Base-by-base conservation (phyloP, 345 rosid genomes). In the Syzygium jambos region DNA sequence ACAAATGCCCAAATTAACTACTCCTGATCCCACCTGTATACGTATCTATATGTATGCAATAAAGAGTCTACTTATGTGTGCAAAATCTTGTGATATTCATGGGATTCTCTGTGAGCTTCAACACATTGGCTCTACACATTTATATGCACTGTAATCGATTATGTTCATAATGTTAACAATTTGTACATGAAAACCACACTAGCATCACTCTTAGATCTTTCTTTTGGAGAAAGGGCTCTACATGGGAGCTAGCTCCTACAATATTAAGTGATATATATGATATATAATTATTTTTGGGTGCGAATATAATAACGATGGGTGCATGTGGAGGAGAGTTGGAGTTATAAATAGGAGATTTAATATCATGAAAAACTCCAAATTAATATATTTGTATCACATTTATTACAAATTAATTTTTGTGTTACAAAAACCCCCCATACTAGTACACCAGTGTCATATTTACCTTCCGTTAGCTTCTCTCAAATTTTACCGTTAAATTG, bases 241-340 rank as follows among this genome's bases (percentile, higher is more conserved):
- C 49, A 38, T 73, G 27, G 5, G 49, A 73, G 80, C 49, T 19
- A 21, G 49, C 19, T 73, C 80, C 6, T 38, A 73, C 19, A 25
- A 73, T 73, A 1, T 17, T 34, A 7, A 73, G 80, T 41, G 19
- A 73, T 34, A 10, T 19, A 38, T 38, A 13, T 34, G 19, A 34
- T 19, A 41, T 9, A 34, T 9, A 34, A 38, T 73, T 22, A 4
- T 41, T 14, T 56, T 41, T 73, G 49, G 80, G 27, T 7, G 49
- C 38, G 49, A 38, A 73, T 51, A 84, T 84, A 89, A 88, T 85
- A 85, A 53, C 17, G 27, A 43, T 30, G 43, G 82, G 87, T 14
- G 73, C 89, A 89, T 86, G 91, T 65, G 85, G 73, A 68, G 52
- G 86, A 78, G 90, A 25, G 65, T 25, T 43, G 30, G 46, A 55